Evolutionary conservation across 129 eudicot species (phyloP), one percentile per base, ranked within the genome.

Genomic region (Flaveria robusta): DNA sequence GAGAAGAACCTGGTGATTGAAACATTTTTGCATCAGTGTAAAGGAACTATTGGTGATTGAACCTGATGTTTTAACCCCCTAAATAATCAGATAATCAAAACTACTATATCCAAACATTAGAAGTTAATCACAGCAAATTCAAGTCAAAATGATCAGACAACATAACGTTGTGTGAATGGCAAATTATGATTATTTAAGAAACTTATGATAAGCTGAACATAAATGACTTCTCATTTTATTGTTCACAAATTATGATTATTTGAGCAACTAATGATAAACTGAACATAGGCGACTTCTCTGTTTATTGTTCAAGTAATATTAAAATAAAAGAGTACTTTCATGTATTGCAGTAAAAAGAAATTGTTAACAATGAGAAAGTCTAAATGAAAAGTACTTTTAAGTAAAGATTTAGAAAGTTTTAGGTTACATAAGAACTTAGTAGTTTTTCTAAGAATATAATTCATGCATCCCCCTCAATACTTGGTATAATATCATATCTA

Each of bases 1-100:
- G 43, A 66, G 80, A 75, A 72, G 82, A 76, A 66, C 87, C 88
- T 87, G 78, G 43, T 45, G 68, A 51, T 71, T 42, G 15, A 37
- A 83, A 66, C 52, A 77, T 34, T 60, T 27, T 46, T 47, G 76
- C 13, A 41, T 63, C 24, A 79, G 29, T 49, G 65, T 46, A 5
- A 31, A 5, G 16, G n/a, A 24, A 50, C 47, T 71, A 47, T 8
- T 7, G 47, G 13, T 43, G 47, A 43, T 34, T 5, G 39, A 34
- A 34, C 39, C 31, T 26, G 16, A 58, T 58, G 65, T 58, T 58
- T 58, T 11, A 13, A 11, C 65, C 65, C 15, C 15, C n/a, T 58
- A 63, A 29, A 63, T 63, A 59, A 59, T 24, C 39, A 58, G 41
- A 59, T 59, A 59, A 59, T 26, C 39, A 15, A 58, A 23, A 3